These are phyloP conservation scores for Trichoderma sp. DNA, from an alignment of 2,329 filamentous ascomycete genomes.

Conservation along the genomic window DNA sequence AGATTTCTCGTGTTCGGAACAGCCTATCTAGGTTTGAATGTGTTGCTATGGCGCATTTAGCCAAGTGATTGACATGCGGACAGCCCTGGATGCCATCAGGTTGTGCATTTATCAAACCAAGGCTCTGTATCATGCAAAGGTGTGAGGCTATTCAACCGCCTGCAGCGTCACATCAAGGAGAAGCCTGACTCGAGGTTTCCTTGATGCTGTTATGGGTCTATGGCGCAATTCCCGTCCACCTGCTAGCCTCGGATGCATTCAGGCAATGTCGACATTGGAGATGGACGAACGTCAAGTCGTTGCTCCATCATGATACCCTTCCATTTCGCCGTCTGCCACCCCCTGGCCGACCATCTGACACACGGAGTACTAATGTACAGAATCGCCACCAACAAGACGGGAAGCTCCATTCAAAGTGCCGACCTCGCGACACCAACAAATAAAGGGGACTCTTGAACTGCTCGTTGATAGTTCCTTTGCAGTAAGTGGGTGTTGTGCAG, in stretches of 20 bases:
- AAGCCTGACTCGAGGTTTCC: background rate
- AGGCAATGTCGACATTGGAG: background rate
- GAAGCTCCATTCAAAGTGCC: background rate
- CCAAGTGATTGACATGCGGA: background rate
- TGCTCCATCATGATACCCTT: background rate
- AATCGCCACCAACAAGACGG: constrained; percentile 4
- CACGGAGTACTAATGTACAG: background rate
- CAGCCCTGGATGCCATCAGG: background rate
- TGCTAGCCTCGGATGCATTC: background rate
- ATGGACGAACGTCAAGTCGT: background rate
- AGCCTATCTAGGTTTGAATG: background rate
- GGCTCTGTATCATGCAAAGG: background rate
- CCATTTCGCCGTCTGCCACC: background rate
- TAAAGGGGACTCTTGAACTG: background rate
- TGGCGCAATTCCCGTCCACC: background rate
- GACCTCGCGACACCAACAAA: background rate
- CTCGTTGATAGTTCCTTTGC: background rate
- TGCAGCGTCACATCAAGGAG: background rate
- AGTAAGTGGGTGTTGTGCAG: constrained; percentile 4
- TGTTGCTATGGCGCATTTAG: background rate
- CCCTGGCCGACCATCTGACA: background rate
- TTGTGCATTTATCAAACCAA: constrained; percentile 3
- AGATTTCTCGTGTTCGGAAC: background rate
- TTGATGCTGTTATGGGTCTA: background rate
- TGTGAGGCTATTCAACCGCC: background rate